phyloP scores from a whole-genome alignment of 345 rosid genomes.

The Eucalyptus grandis region DNA sequence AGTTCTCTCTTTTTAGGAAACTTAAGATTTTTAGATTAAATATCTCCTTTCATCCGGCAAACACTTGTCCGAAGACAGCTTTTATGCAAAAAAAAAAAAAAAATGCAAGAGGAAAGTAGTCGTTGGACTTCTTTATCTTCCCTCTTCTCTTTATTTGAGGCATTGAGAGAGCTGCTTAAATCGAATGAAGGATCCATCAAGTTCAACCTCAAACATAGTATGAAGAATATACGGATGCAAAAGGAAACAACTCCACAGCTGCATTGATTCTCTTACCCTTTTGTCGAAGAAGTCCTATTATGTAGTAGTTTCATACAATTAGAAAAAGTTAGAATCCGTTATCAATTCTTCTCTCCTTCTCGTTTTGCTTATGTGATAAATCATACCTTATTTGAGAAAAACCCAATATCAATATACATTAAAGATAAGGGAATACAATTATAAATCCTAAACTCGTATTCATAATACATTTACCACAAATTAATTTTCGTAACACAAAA shows the following conservation, averaged over 20 bases:
- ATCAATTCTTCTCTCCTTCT: not conserved
- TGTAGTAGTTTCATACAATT: not conserved
- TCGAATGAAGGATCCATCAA: not conserved
- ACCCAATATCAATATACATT: not conserved
- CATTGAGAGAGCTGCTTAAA: not conserved
- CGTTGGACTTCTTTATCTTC: not conserved
- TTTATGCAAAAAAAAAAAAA: no score
- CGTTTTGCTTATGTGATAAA: not conserved
- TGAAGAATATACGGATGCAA: not conserved
- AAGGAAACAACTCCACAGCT: not conserved
- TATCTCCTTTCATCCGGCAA: not conserved
- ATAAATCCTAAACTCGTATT: not conserved
- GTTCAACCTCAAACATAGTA: not conserved
- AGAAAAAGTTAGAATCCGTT: not conserved
- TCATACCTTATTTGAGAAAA: not conserved
- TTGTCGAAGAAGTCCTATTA: not conserved
- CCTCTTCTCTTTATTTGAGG: not conserved
- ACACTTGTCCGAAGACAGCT: not conserved
- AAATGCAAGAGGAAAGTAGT: not conserved
- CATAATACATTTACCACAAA: not conserved
- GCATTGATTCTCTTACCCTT: not conserved
- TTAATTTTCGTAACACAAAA: not conserved
- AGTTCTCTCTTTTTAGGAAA: not conserved
- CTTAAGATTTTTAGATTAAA: not conserved
- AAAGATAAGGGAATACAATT: not conserved